Percentiles rank a stretch among this genome's conserved stretches.
Evolutionary conservation across 2,329 filamentous ascomycete genomes (phyloP).

Genomic region (Claviceps pusilla): DNA sequence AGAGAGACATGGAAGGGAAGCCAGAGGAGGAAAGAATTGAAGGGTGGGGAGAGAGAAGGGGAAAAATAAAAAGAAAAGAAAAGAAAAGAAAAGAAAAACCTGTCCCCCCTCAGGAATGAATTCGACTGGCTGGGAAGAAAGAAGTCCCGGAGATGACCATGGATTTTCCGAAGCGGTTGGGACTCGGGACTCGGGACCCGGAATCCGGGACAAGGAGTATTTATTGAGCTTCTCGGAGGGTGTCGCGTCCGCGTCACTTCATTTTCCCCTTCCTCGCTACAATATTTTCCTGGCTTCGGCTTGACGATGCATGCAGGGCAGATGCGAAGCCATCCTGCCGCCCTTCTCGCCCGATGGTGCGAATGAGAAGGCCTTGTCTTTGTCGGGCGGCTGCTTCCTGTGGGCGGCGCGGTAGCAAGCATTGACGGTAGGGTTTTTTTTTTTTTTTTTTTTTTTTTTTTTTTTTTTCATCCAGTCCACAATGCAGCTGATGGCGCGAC

Average conservation of each 20-base stretch:
- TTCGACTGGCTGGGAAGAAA: neutral
- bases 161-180: neutral
- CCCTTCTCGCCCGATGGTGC: neutral
- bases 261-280: neutral
- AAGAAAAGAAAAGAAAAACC: neutral
- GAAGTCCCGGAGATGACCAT: neutral
- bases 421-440: no score
- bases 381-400: neutral
- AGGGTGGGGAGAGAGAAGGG: neutral
- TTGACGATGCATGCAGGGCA: neutral
- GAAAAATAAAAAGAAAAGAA: neutral
- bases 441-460: no score
- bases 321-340: neutral
- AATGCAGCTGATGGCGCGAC: neutral
- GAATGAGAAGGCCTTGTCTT: neutral
- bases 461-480: no score
- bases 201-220: neutral
- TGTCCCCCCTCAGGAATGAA: neutral
- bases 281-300: neutral
- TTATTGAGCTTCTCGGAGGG: neutral
- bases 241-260: neutral
- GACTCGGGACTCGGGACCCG: neutral
- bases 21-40: no score
- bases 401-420: neutral
- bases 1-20: no score